phyloP scores from a whole-genome alignment of 495 filamentous ascomycete species.

The Podospora didyma region DNA sequence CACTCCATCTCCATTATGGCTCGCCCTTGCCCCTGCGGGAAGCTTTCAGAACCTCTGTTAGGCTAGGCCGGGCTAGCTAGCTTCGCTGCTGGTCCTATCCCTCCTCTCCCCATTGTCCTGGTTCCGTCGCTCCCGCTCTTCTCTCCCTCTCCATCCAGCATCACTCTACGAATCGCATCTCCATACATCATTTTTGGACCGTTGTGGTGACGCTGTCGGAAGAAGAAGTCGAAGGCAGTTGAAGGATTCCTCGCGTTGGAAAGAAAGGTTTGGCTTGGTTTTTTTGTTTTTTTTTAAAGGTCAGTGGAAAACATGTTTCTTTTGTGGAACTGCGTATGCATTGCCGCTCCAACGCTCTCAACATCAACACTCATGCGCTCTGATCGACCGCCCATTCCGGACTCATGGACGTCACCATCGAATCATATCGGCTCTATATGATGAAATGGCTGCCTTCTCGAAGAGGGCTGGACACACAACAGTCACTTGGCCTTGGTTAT shows the following conservation, averaged over 20 bases:
- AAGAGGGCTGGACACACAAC: no score
- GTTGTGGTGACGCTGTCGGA: conserved; percentile 33
- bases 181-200: conserved; percentile 21
- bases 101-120: conserved; percentile 23
- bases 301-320: not conserved
- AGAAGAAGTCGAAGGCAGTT: conserved; percentile 16
- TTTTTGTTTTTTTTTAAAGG: conserved; percentile 5
- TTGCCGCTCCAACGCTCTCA: no score
- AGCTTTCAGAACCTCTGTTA: not conserved
- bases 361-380: no score
- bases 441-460: no score
- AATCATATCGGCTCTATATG: no score
- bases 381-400: no score
- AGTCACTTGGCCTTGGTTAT: no score
- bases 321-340: no score
- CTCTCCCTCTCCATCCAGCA: conserved; percentile 18
- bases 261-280: not conserved
- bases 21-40: conserved; percentile 13
- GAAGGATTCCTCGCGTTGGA: conserved; percentile 3
- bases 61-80: not conserved
- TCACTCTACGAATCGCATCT: conserved; percentile 15
- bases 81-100: conserved; percentile 17
- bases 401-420: no score
- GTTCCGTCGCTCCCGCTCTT: conserved; percentile 26
- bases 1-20: not conserved